phyloP scores from a whole-genome alignment of 202 grass and related monocot genomes.

The Elaeis oleifera region DNA sequence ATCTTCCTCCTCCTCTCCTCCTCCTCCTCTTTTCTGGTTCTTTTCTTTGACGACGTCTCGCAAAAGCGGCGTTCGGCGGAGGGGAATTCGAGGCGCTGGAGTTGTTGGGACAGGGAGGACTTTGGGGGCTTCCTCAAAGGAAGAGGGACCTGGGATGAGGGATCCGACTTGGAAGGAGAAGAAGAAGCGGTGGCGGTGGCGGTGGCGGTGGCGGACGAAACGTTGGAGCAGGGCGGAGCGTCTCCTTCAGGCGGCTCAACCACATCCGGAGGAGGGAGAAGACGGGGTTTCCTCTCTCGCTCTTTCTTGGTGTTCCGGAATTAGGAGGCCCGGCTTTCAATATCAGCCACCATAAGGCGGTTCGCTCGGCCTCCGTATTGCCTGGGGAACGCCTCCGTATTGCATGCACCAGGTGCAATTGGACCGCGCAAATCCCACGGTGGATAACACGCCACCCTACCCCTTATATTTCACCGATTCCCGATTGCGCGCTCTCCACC shows the following conservation, averaged over 20 bases:
- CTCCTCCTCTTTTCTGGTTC: neutral
- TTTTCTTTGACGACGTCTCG: neutral
- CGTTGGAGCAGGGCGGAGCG: constrained; percentile 25
- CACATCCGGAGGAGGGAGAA: constrained; percentile 30
- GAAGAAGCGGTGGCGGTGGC: constrained; percentile 6
- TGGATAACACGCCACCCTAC: too few relatives aligned
- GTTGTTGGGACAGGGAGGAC: constrained; percentile 66
- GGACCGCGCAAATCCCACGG: too few relatives aligned
- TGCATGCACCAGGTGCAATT: too few relatives aligned
- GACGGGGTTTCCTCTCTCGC: neutral
- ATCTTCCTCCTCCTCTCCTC: neutral
- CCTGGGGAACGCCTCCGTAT: too few relatives aligned
- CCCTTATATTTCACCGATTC: too few relatives aligned
- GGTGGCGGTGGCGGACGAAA: constrained; percentile 18
- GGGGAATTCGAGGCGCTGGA: constrained; percentile 56
- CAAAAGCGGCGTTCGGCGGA: neutral
- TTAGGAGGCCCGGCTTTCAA: too few relatives aligned
- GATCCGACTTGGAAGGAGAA: constrained; percentile 7
- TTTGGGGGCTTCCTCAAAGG: constrained; percentile 56
- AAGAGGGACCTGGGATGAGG: neutral
- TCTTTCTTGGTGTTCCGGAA: neutral
- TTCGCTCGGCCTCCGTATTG: too few relatives aligned
- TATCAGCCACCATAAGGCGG: too few relatives aligned
- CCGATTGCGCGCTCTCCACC: too few relatives aligned
- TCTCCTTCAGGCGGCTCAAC: constrained; percentile 54